Evolutionary conservation across 2,329 filamentous ascomycete genomes (phyloP), one percentile per base, ranked within the genome.

Genomic region (Colletotrichum cuscutae): DNA sequence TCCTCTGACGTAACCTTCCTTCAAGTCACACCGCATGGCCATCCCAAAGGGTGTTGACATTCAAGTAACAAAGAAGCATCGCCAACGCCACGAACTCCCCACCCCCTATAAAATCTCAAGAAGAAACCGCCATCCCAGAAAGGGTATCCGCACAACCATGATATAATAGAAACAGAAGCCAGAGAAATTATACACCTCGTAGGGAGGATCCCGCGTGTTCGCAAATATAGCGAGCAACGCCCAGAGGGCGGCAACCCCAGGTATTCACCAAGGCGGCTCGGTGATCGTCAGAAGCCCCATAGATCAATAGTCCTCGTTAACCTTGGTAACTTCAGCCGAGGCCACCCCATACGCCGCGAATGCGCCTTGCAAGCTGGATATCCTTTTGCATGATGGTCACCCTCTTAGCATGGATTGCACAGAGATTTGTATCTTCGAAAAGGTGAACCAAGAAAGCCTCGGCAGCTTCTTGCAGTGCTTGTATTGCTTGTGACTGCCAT

Each of bases 361-460:
- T 95, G 76, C 94, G 86, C 78, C 94, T 87, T 24, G 96, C 96
- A 73, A 98, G 89, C 85, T 98, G 96, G 78, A 99, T 98, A 83
- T 98, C 97, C 86, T 98, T 98, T 84, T 97, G 95, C 94, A 97
- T 96, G 78, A 98, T 97, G 52, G 96, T 98, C 65, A 98, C 95
- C 81, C 96, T 89, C 86, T 98, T 98, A 74, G 96, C 97, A 84
- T 98, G 96, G 78, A 98, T 95, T 75, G 96, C 97, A 85, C 96
- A 98, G 54, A 98, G 89, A 85, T 98, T 98, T 76, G 94, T 94
- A 84, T 97, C 95, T 82, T 98, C 95, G 80, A 98, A 98, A n/a
- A 98, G 87, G 80, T 97, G 95, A 72, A 98, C 94, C 77, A 98
- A 89, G 84, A 97, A 98, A 5, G 96, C 96, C 85, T 98, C 96